Percentiles rank a stretch among this genome's conserved stretches.
Conservation (phyloP, 345 rosid genomes). For the Populus davidiana region DNA sequence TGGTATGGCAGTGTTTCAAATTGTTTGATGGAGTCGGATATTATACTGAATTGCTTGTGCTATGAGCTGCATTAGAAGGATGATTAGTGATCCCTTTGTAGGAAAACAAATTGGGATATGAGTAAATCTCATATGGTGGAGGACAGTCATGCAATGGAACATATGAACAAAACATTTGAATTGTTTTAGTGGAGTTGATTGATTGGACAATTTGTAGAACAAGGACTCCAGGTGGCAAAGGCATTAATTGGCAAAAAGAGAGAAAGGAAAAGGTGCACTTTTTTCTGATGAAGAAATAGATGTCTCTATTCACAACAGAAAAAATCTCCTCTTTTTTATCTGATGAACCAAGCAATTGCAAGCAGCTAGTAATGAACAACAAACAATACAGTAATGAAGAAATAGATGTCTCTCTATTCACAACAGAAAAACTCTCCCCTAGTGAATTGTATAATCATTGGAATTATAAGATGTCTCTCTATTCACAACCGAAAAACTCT, state of each 20-base stretch:
- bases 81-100: not conserved
- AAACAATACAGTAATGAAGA: too few species aligned
- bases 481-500: too few species aligned
- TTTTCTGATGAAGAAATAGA: too few species aligned
- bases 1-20: not conserved
- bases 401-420: too few species aligned
- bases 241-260: not conserved
- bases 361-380: too few species aligned
- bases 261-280: not conserved
- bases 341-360: too few species aligned
- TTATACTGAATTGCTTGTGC: not conserved
- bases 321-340: too few species aligned
- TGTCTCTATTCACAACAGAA: too few species aligned
- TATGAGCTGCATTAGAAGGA: not conserved
- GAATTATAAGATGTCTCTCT: too few species aligned
- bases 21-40: not conserved
- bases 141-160: not conserved
- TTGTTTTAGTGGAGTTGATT: not conserved
- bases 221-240: not conserved
- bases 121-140: not conserved
- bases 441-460: too few species aligned
- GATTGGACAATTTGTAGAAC: not conserved
- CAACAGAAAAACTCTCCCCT: too few species aligned
- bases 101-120: not conserved
- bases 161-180: not conserved